Conservation (phyloP, 257 asterid species). For the Solanum ahanhuiri region DNA sequence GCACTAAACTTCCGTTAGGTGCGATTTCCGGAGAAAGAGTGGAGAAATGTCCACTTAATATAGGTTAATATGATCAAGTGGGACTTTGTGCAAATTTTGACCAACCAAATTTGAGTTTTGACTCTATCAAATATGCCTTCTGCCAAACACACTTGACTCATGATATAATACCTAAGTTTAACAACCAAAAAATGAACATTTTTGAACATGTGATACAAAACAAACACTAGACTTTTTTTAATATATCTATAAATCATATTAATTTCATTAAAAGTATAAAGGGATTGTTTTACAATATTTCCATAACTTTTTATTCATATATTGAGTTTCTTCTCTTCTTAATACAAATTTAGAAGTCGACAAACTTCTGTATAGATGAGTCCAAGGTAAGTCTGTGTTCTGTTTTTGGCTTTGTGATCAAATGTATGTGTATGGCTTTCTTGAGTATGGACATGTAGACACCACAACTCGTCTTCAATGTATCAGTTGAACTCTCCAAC, state of each 20-base stretch:
- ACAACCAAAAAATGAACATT: not conserved
- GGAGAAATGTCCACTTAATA: not conserved
- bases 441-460: not conserved
- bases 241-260: not conserved
- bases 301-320: not conserved
- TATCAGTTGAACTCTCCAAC: not conserved
- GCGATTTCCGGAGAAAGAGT: not conserved
- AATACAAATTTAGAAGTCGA: not conserved
- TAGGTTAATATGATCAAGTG: not conserved
- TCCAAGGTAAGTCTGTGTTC: not conserved
- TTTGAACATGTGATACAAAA: not conserved
- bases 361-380: not conserved
- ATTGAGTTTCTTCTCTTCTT: not conserved
- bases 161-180: not conserved
- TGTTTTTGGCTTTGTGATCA: not conserved
- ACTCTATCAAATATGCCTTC: not conserved
- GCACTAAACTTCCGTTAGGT: not conserved
- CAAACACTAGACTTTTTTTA: not conserved
- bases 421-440: not conserved
- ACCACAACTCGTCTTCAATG: not conserved
- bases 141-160: not conserved
- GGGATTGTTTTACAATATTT: not conserved
- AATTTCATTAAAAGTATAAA: not conserved
- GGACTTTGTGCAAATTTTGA: not conserved
- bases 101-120: not conserved